A percentile compares a stretch with the other conserved stretches of the same genome.
These are phyloP conservation scores for Dactylellina haptotyla DNA, from an alignment of 2,329 filamentous ascomycete genomes.

Conservation along the genomic window DNA sequence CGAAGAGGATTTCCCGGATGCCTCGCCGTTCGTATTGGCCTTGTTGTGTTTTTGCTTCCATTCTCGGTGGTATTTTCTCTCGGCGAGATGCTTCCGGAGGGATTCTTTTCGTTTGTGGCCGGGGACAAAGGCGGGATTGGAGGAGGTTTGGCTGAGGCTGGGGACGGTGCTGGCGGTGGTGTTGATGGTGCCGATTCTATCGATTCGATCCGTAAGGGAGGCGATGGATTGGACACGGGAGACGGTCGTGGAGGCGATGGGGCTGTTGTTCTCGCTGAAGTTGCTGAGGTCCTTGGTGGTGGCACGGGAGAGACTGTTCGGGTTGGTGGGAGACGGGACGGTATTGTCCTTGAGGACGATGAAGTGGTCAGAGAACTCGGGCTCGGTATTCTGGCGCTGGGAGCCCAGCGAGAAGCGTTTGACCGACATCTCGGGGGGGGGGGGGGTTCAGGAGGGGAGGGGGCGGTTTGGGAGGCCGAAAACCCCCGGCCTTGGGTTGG, in stretches of 20 bases:
- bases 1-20: slow-evolving; percentile 45
- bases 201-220: slow-evolving; percentile 30
- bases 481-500: not conserved
- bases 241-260: slow-evolving; percentile 34
- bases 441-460: too few species aligned
- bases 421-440: slow-evolving; percentile 30
- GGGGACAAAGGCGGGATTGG: slow-evolving; percentile 7
- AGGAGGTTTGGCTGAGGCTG: slow-evolving; percentile 22
- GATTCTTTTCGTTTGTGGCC: slow-evolving; percentile 54
- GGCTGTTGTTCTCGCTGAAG: slow-evolving; percentile 34
- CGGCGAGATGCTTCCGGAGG: slow-evolving; percentile 57
- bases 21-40: slow-evolving; percentile 35
- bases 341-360: slow-evolving; percentile 53
- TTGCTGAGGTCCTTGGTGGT: slow-evolving; percentile 37
- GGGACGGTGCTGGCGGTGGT: slow-evolving; percentile 9
- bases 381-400: slow-evolving; percentile 32
- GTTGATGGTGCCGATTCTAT: slow-evolving; percentile 21
- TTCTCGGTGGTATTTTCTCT: slow-evolving; percentile 56
- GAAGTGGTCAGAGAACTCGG: slow-evolving; percentile 44
- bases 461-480: too few species aligned
- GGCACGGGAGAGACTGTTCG: slow-evolving; percentile 35
- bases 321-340: slow-evolving; percentile 16
- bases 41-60: slow-evolving; percentile 54
- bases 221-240: slow-evolving; percentile 40
- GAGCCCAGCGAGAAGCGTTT: slow-evolving; percentile 36